These are phyloP conservation scores for Moesziomyces globuligerus DNA, from an alignment of 1,284 basidiomycete genomes.

Conservation along the genomic window DNA sequence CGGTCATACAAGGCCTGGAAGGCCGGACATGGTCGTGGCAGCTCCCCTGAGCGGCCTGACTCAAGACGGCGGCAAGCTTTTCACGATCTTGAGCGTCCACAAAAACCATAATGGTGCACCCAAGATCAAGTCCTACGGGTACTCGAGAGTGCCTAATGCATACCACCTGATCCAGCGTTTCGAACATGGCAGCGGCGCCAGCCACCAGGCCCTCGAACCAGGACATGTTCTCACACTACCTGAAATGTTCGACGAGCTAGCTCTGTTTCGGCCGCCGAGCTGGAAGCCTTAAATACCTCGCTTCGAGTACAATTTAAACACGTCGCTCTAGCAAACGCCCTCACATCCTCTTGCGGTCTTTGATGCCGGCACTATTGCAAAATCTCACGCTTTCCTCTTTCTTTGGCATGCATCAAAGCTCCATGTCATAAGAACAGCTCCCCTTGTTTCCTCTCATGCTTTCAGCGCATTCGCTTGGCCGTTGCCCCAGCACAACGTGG, in stretches of 20 bases:
- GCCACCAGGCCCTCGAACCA: neutral
- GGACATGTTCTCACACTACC: neutral
- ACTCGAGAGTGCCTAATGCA: neutral
- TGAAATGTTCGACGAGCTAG: neutral
- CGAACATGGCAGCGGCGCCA: neutral
- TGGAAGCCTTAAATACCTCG: too few relatives aligned
- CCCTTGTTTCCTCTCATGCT: too few relatives aligned
- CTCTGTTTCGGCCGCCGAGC: neutral
- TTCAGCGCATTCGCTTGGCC: too few relatives aligned
- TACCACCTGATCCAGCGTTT: neutral
- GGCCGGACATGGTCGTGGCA: neutral
- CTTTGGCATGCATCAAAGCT: too few relatives aligned
- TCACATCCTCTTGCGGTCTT: too few relatives aligned
- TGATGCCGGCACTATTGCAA: too few relatives aligned
- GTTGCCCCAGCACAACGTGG: too few relatives aligned
- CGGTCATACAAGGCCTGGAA: neutral
- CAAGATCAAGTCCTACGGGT: neutral
- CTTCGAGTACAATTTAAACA: too few relatives aligned
- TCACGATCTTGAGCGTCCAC: neutral
- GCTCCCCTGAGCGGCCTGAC: neutral
- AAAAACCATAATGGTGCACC: neutral
- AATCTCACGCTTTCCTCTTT: too few relatives aligned
- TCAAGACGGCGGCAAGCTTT: neutral
- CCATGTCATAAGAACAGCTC: too few relatives aligned
- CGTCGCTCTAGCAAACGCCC: too few relatives aligned